Evolutionary conservation across 805 yeast genomes (phyloP).

Genomic region (Crinitomyces ghanaensis): DNA sequence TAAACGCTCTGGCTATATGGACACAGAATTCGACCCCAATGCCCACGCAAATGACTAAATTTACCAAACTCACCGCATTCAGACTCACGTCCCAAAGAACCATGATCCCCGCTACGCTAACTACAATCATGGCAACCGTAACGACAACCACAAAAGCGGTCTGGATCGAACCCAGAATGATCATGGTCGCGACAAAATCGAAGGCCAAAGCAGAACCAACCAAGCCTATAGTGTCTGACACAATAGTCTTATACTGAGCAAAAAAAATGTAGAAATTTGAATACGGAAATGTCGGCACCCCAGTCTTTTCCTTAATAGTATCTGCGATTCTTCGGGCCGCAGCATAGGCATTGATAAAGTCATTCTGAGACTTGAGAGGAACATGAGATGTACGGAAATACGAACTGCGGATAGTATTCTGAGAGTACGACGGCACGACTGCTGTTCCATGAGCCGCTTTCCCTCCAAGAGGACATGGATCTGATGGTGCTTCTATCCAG

Average conservation of each 20-base stretch:
- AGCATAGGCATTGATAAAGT: constrained; percentile 70
- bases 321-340: constrained; percentile 56
- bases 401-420: constrained; percentile 38
- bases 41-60: constrained; percentile 85
- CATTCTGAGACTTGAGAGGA: constrained; percentile 72
- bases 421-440: constrained; percentile 34
- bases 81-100: constrained; percentile 60
- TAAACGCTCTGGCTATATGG: constrained; percentile 73
- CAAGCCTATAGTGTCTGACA: constrained; percentile 44
- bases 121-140: constrained; percentile 53
- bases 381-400: constrained; percentile 71
- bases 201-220: constrained; percentile 37
- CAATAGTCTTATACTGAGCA: constrained; percentile 69
- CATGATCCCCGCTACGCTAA: constrained; percentile 74
- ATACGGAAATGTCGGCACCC: constrained; percentile 66
- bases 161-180: constrained; percentile 55
- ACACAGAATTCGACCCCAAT: constrained; percentile 88
- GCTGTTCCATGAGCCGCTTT: constrained; percentile 77
- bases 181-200: constrained; percentile 41
- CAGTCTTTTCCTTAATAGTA: constrained; percentile 32
- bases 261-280: constrained; percentile 90
- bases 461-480: constrained; percentile 92
- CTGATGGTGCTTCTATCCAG: constrained; percentile 80
- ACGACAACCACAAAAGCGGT: constrained; percentile 45
- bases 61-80: constrained; percentile 84